Base-by-base conservation (phyloP, 2,329 filamentous ascomycete genomes). In the Xylariaceae sp. region DNA sequence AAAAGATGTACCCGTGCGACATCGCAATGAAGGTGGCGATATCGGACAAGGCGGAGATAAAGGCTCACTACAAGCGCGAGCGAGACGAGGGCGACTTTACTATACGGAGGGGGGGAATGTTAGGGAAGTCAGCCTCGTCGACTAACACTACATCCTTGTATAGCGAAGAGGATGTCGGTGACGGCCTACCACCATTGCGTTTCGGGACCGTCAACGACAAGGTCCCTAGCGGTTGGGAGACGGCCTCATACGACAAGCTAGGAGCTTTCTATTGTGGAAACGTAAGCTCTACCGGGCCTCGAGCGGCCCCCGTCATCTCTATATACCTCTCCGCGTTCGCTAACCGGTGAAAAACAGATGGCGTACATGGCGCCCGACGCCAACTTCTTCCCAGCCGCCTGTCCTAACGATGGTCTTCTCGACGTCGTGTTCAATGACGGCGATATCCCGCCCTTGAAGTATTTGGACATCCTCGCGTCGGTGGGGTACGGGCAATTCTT, bases 241-340 rank as follows among this genome's bases (percentile, higher is more conserved):
- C 89, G 19, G 76, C 89, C 2, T 84, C 89, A 0, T 83, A 89
- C 60, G 86, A 95, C 60, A 90, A 88, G 26, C 78, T 99, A 52
- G 92, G 92, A 45, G 97, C 91, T 68, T 96, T 99, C 72, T 98
- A 96, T 74, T 90, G 88, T 29, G 95, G 95, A 59, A 99, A 97
- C 71, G 86, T 88, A 70, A 76, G 84, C 77, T 23, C 10, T 14
- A 26, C 9, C 29, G 19, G 18, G 23, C 23, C 2, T 7, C 32
- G 14, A 14, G 32, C 32, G 14, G 32, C 32, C 32, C 32, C 6
- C 12, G 20, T 29, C 18, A 18, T 40, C 29, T 5, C 12, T 7
- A 20, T n/a, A 32, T 19, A 14, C 12, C 7, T 32, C 12, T 9
- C 9, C 12, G 9, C 4, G 10, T 19, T 52, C 51, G 56, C 61